These are phyloP conservation scores for Ananas comosus DNA, from an alignment of 176 grass and related monocot genomes.

Conservation along the genomic window DNA sequence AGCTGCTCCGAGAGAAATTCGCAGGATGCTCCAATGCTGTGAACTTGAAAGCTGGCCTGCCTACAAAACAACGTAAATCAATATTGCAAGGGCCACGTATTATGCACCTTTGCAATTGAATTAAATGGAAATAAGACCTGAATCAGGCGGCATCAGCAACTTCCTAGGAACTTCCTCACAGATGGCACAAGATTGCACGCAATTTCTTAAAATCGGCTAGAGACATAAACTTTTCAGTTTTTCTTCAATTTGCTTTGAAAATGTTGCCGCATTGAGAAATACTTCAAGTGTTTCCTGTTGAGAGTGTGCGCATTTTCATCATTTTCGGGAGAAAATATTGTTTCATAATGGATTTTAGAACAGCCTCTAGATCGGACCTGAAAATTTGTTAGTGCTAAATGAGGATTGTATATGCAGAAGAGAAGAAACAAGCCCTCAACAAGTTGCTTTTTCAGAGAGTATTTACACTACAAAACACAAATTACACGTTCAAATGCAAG, in stretches of 20 bases:
- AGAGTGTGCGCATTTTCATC: slow-evolving; percentile 27
- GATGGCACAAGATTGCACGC: slow-evolving; percentile 61
- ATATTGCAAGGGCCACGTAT: slow-evolving; percentile 8
- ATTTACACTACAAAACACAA: not conserved
- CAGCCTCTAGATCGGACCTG: slow-evolving; percentile 77
- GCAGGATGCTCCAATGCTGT: slow-evolving; percentile 53
- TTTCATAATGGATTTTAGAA: slow-evolving; percentile 68
- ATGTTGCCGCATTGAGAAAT: slow-evolving; percentile 61
- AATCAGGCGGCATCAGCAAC: slow-evolving; percentile 60
- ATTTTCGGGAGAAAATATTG: slow-evolving; percentile 45
- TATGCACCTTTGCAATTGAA: not conserved
- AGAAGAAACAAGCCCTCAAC: not conserved
- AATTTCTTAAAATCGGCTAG: slow-evolving; percentile 70
- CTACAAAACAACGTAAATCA: slow-evolving; percentile 34
- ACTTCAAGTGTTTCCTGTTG: slow-evolving; percentile 35
- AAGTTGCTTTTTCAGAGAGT: not conserved
- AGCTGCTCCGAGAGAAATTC: slow-evolving; percentile 42
- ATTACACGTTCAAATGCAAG: too few species aligned
- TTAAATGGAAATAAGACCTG: slow-evolving; percentile 38
- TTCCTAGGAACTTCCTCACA: too few species aligned
- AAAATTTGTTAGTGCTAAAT: slow-evolving; percentile 11
- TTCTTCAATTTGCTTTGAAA: slow-evolving; percentile 46
- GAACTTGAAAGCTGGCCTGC: slow-evolving; percentile 64
- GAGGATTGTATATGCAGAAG: not conserved
- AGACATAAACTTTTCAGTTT: slow-evolving; percentile 52